A percentile compares a stretch with the other conserved stretches of the same genome.
Evolutionary conservation across 129 eudicot species (phyloP).

Genomic region (Centella asiatica): DNA sequence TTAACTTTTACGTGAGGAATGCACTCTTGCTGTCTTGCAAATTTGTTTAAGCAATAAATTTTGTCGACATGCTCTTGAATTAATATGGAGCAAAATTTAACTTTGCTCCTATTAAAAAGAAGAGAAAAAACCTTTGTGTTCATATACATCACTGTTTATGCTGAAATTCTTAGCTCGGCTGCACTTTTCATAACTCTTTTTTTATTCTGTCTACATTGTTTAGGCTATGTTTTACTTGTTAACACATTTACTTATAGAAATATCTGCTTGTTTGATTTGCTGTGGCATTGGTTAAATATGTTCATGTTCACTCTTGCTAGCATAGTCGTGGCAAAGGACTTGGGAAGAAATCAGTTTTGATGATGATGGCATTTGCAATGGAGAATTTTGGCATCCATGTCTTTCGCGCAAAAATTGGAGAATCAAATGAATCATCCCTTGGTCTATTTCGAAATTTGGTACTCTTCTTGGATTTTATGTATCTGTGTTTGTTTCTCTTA

Average conservation of each 20-base stretch:
- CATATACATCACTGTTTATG: no score
- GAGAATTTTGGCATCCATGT: slow-evolving; percentile 47
- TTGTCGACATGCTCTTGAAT: no score
- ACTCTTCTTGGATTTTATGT: slow-evolving; percentile 13
- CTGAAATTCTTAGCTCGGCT: not conserved
- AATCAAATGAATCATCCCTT: slow-evolving; percentile 69
- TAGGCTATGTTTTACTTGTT: not conserved
- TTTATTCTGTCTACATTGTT: no score
- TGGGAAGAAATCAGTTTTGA: slow-evolving; percentile 60
- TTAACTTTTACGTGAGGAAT: no score
- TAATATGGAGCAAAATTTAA: no score
- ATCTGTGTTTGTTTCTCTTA: not conserved
- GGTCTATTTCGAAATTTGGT: slow-evolving; percentile 67
- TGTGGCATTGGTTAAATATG: not conserved
- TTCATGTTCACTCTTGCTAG: slow-evolving; percentile 24
- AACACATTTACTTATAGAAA: not conserved
- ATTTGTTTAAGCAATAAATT: no score
- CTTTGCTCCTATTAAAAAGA: no score
- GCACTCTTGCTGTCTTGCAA: no score
- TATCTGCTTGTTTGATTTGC: not conserved
- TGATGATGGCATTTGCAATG: slow-evolving; percentile 76
- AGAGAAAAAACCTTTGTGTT: no score
- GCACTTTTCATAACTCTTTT: not conserved
- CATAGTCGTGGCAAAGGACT: slow-evolving; percentile 92
- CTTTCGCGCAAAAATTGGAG: slow-evolving; percentile 84